Conservation (phyloP, 1,284 basidiomycete species). For the Nidula niveotomentosa region DNA sequence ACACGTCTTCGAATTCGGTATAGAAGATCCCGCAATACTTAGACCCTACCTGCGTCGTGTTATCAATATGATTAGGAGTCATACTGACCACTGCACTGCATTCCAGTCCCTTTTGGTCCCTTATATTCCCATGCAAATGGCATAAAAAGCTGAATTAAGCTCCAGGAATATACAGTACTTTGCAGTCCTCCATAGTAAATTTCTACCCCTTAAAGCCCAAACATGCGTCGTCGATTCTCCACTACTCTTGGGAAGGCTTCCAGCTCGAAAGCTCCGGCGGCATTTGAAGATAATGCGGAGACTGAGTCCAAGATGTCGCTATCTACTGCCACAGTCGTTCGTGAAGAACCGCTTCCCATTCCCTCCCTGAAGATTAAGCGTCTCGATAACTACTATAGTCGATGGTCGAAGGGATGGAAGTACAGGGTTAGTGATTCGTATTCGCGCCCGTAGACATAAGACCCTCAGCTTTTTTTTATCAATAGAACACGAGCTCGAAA, state of each 20-base stretch:
- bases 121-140: too few relatives aligned
- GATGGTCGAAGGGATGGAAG: slow-evolving; percentile 54
- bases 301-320: background rate
- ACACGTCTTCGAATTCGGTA: too few relatives aligned
- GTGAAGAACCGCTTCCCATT: slow-evolving; percentile 31
- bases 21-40: too few relatives aligned
- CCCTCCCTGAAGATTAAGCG: slow-evolving; percentile 55
- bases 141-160: too few relatives aligned
- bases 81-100: too few relatives aligned
- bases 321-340: slow-evolving; percentile 24
- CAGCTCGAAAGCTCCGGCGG: background rate
- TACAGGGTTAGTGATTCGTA: slow-evolving; percentile 37
- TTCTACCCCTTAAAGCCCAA: too few relatives aligned
- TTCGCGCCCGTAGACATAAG: background rate
- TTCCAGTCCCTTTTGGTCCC: too few relatives aligned
- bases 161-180: too few relatives aligned
- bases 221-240: too few relatives aligned
- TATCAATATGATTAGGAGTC: too few relatives aligned
- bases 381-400: slow-evolving; percentile 55
- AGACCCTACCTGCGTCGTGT: too few relatives aligned
- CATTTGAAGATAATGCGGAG: background rate
- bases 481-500: slow-evolving; percentile 47
- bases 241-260: background rate
- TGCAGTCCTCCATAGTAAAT: too few relatives aligned
- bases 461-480: background rate